Conservation (phyloP, 345 rosid species). For the Lumnitzera racemosa region DNA sequence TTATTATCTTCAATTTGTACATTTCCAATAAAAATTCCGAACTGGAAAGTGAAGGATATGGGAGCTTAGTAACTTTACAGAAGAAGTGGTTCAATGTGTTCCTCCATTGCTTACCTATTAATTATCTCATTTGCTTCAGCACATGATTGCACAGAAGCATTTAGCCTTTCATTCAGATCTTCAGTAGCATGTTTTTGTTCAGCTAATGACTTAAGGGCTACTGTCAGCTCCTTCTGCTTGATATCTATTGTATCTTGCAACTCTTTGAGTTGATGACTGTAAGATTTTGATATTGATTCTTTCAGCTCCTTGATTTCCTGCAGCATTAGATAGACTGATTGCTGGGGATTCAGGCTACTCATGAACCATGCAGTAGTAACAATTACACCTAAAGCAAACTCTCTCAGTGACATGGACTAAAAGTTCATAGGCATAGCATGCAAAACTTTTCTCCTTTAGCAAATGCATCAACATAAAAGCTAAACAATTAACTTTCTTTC, state of each 20-base stretch:
- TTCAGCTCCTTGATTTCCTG: constrained; percentile 68
- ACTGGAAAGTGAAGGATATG: no score
- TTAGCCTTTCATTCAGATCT: constrained; percentile 77
- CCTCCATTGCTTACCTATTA: constrained; percentile 40
- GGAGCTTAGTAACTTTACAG: no score
- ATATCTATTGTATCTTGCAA: constrained; percentile 37
- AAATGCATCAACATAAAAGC: no score
- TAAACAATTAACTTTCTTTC: no score
- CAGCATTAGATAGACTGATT: constrained; percentile 11
- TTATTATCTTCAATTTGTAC: no score
- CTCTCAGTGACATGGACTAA: no score
- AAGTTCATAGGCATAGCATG: no score
- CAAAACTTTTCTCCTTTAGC: no score
- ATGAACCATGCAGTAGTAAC: no score
- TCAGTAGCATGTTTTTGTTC: constrained; percentile 75
- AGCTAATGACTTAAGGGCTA: constrained; percentile 46
- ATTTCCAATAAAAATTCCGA: no score
- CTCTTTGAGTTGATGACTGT: constrained; percentile 44
- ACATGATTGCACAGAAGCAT: constrained; percentile 73
- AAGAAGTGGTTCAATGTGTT: no score
- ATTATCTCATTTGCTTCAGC: constrained; percentile 79
- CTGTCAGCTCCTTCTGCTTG: constrained; percentile 53
- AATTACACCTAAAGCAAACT: no score
- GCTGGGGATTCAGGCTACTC: not conserved
- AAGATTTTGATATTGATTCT: constrained; percentile 49